Evolutionary conservation across 768 basidiomycete genomes (phyloP), one percentile per base, ranked within the genome.

Genomic region (Asterophora parasitica): DNA sequence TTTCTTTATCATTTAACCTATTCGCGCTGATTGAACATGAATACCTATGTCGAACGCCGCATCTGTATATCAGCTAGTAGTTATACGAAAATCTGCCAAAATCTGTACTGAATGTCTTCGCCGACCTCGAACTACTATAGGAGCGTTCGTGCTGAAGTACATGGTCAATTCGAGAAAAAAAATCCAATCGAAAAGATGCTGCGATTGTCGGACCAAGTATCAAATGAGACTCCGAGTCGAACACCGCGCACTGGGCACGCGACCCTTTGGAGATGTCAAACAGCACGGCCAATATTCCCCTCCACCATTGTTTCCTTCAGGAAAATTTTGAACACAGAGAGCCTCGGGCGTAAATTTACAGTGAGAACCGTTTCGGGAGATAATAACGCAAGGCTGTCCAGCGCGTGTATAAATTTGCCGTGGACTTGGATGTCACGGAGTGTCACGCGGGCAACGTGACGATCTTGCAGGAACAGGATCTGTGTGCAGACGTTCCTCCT

Each of bases 391-490:
- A 38, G 36, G 36, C 36, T 17, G 17, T 6, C 1, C 4, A 19
- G 38, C 20, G 4, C 13, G 37, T 20, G 36, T 16, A n/a, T 6
- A 23, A 23, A 23, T 23, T 23, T 23, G 23, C 6, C 23, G 23
- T 23, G 23, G 28, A 47, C 10, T 31, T 1, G 8, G 1, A 12
- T 11, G 50, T 54, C 35, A 55, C 53, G 20, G 40, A 15, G 48
- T 53, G 54, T 55, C 44, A 55, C 54, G 37, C 19, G 20, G 35
- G 17, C 13, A 19, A 20, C 26, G 53, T 48, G 48, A 54, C 52
- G 48, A 52, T 51, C 50, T 51, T 54, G 42, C 11, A 36, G 48
- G 36, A 37, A 42, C 44, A 38, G 35, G 23, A 33, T 38, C 34
- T 36, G 41, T 42, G 6, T 47, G 41, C 31, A 30, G 47, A 47